Percentiles rank a stretch among this genome's conserved stretches.
Conservation (phyloP, 2,329 filamentous ascomycete species). For the Fusarium torulosum region DNA sequence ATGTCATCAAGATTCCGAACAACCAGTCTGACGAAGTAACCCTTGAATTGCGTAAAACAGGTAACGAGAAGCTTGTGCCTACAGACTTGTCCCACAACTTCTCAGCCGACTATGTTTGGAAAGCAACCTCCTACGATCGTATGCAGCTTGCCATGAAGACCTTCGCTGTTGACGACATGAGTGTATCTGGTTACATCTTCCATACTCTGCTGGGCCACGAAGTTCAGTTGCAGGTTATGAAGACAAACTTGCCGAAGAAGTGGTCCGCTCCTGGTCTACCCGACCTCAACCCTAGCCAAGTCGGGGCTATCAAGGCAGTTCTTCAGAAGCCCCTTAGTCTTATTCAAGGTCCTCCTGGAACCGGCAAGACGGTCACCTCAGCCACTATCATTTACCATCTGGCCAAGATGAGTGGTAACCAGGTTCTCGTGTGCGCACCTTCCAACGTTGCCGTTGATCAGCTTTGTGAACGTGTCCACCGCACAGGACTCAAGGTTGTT, state of each 20-base stretch:
- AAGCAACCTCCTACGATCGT: conserved; percentile 97
- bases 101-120: conserved; percentile 99
- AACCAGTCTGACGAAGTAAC: conserved; percentile 98
- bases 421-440: conserved; percentile 95
- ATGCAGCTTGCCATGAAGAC: conserved; percentile 99
- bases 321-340: conserved; percentile 92
- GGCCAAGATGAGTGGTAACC: conserved; percentile 92
- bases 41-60: conserved; percentile 92
- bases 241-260: conserved; percentile 94
- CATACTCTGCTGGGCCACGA: conserved; percentile 96
- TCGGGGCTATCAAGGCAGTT: conserved; percentile 95
- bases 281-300: conserved; percentile 94
- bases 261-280: conserved; percentile 95
- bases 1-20: conserved; percentile 99
- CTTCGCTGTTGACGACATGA: conserved; percentile 97
- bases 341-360: conserved; percentile 96
- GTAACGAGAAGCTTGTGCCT: conserved; percentile 95
- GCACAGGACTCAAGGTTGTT: conserved; percentile 94
- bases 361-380: conserved; percentile 98
- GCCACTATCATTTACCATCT: conserved; percentile 99
- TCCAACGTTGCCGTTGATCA: conserved; percentile 99
- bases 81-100: conserved; percentile 98
- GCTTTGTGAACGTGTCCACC: conserved; percentile 95
- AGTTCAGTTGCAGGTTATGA: conserved; percentile 93
- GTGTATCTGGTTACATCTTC: conserved; percentile 98